These are phyloP conservation scores for Marasmius oreades DNA, from an alignment of 1,284 basidiomycete species.

Conservation along the genomic window DNA sequence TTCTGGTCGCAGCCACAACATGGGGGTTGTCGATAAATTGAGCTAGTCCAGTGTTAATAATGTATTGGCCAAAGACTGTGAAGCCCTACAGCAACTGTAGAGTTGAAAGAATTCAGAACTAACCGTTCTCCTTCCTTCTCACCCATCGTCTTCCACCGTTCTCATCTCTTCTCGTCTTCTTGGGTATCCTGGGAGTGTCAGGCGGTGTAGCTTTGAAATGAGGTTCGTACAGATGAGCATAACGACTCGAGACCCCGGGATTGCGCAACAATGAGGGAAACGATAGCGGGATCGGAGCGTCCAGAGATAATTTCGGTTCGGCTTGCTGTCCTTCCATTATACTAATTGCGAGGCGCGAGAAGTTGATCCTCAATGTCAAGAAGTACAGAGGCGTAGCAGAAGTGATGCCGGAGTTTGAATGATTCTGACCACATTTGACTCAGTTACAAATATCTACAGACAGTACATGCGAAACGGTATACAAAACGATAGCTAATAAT, in stretches of 20 bases:
- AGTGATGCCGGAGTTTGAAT: no score
- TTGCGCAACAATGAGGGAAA: slow-evolving; percentile 69
- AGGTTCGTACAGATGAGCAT: slow-evolving; percentile 43
- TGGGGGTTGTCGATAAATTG: slow-evolving; percentile 69
- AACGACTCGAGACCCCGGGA: slow-evolving; percentile 46
- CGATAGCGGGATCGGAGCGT: slow-evolving; percentile 50
- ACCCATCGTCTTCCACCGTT: slow-evolving; percentile 76
- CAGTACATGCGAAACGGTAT: no score
- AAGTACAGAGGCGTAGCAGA: no score
- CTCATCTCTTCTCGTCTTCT: slow-evolving; percentile 46
- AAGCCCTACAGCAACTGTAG: no score
- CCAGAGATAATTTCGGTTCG: not conserved
- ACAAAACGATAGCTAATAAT: no score
- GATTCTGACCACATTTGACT: no score
- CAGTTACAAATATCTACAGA: no score
- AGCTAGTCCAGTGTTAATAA: slow-evolving; percentile 37
- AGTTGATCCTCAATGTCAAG: not conserved
- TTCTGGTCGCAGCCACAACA: slow-evolving; percentile 53
- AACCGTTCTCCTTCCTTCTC: slow-evolving; percentile 73
- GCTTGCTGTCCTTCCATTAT: not conserved
- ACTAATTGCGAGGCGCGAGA: not conserved
- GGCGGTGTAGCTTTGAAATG: slow-evolving; percentile 13
- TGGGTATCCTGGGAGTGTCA: slow-evolving; percentile 18
- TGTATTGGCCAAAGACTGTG: no score
- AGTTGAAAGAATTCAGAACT: slow-evolving; percentile 17